Base-by-base conservation (phyloP, 768 basidiomycete genomes). In the Hericium alpestre region DNA sequence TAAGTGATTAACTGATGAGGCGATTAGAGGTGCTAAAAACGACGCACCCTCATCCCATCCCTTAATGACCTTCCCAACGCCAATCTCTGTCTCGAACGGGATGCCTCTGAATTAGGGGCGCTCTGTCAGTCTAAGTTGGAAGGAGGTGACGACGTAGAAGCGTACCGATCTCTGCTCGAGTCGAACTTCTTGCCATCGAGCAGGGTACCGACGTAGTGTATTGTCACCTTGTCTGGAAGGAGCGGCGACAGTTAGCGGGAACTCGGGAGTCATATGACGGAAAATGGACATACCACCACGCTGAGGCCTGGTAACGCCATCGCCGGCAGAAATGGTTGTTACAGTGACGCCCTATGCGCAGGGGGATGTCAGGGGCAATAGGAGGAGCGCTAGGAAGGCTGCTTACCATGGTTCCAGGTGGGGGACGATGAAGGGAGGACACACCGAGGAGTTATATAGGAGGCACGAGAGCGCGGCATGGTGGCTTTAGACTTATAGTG, bases 21-120 rank as follows among this genome's bases (percentile, higher is more conserved):
- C 59, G 23, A 52, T 38, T 25, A 51, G 40, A 27, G 22, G 32
- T n/a, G 23, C 37, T 11, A 6, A 43, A 37, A 4, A 38, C 25
- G 53, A 49, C 77, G 63, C 61, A 85, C 92, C 91, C 69, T 92
- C 88, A 65, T 93, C 91, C 92, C 90, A 93, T 32, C 91, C 89
- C 66, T 77, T 86, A 72, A 94, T 93, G 50, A 94, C 91, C 66
- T 84, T 83, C 8, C 88, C 87, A 18, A 82, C 73, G 48, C 91
- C 89, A 60, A 92, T 91, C 66, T 79, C 65, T 3, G 87, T 89
- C 59, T 70, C 64, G 68, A 93, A 92, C 1, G 88, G 79, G 0
- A 3, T 2, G 0, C 74, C 73, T 40, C 90, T 89, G 68, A 40
- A 48, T 18, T 18, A 51, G 38, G 27, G 40, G 61, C 53, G 57